Evolutionary conservation across 1,139 yeast genomes (phyloP).

Genomic region (Lodderomyces margitis): DNA sequence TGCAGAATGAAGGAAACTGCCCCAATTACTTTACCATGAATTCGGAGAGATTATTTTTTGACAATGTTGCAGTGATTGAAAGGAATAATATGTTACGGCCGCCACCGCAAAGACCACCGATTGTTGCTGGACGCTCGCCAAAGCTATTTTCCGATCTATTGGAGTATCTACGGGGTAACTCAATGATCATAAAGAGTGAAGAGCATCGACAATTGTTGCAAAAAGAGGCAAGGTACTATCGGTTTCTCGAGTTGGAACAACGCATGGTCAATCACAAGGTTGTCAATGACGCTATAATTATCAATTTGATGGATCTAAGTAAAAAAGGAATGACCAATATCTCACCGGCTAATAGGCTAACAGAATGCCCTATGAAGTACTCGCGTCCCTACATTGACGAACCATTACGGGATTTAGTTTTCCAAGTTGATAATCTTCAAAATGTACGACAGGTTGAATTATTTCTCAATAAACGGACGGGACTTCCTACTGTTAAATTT

Average conservation of each 20-base stretch:
- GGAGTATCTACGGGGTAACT: constrained; percentile 54
- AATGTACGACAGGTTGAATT: constrained; percentile 21
- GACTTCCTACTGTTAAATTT: constrained; percentile 27
- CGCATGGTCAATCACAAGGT: constrained; percentile 54
- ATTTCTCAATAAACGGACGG: constrained; percentile 27
- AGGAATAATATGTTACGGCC: constrained; percentile 59
- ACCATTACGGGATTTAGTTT: constrained; percentile 46
- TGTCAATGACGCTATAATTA: constrained; percentile 54
- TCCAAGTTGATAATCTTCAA: constrained; percentile 45
- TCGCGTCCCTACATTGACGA: constrained; percentile 56
- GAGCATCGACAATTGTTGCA: constrained; percentile 56
- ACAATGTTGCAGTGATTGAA: constrained; percentile 40
- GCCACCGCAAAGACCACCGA: constrained; percentile 66
- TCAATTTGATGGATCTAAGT: constrained; percentile 49
- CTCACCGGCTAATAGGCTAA: constrained; percentile 17
- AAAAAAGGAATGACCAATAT: constrained; percentile 38
- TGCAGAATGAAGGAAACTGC: constrained; percentile 58
- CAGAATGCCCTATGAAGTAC: constrained; percentile 37
- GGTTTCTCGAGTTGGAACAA: constrained; percentile 76
- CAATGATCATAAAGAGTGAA: constrained; percentile 45
- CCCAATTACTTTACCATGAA: constrained; percentile 78
- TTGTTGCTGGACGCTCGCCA: constrained; percentile 54
- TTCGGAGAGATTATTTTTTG: constrained; percentile 47
- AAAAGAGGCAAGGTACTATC: constrained; percentile 72
- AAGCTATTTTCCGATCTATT: constrained; percentile 60